These are phyloP conservation scores for Pseudocercospora cruenta DNA, from an alignment of 2,329 filamentous ascomycete genomes.

Conservation along the genomic window DNA sequence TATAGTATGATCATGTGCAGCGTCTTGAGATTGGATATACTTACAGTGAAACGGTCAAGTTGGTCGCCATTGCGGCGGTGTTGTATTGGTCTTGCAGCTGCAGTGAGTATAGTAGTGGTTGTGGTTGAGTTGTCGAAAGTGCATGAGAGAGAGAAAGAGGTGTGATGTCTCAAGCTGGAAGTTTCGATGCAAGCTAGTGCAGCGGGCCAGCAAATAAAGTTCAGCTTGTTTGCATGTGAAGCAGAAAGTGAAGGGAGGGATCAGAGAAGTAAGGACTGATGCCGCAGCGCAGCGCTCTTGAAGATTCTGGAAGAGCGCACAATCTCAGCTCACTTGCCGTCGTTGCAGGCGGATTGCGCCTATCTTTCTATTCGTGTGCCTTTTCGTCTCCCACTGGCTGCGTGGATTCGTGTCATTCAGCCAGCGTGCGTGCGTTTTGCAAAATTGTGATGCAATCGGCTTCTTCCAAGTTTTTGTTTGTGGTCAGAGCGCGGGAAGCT, in stretches of 20 bases:
- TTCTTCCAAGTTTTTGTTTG: constrained; percentile 10
- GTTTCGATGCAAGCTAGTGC: constrained; percentile 2
- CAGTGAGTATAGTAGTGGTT: background rate
- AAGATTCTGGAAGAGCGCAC: constrained; percentile 8
- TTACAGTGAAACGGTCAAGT: constrained; percentile 40
- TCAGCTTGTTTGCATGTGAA: constrained; percentile 8
- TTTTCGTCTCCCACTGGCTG: background rate
- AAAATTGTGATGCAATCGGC: constrained; percentile 10
- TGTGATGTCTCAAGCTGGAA: constrained; percentile 7
- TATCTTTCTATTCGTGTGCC: background rate
- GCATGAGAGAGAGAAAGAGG: constrained; percentile 7
- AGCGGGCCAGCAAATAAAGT: background rate
- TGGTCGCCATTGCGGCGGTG: constrained; percentile 32
- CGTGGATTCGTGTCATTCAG: background rate
- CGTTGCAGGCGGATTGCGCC: background rate
- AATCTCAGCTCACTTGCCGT: background rate
- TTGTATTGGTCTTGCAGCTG: background rate
- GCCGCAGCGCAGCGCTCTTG: background rate
- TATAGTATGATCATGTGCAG: background rate
- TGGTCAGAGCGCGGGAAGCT: constrained; percentile 8
- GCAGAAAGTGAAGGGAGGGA: constrained; percentile 8
- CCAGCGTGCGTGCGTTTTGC: background rate
- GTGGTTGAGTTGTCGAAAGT: background rate
- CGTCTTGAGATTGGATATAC: constrained; percentile 12
- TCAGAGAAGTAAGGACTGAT: background rate